Conservation (phyloP, 129 eudicot species). For the Helianthus annuus region DNA sequence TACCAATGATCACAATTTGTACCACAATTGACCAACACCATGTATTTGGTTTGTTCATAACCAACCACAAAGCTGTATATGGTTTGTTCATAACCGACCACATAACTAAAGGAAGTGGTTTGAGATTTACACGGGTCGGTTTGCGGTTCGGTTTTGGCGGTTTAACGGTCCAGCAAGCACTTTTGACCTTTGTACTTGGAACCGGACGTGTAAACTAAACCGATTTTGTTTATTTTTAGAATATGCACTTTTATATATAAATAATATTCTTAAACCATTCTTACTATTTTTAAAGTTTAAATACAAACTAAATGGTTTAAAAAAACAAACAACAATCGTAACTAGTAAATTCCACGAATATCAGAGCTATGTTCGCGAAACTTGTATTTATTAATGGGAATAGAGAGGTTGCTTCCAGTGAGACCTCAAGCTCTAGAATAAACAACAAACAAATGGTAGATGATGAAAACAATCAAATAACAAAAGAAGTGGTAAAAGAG, state of each 20-base stretch:
- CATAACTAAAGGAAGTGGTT: background rate
- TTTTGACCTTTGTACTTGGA: background rate
- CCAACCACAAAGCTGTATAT: background rate
- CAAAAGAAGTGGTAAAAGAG: no score
- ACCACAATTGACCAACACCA: conserved; percentile 4
- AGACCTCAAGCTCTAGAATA: no score
- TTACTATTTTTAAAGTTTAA: no score
- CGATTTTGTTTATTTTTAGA: background rate
- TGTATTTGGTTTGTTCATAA: conserved; percentile 5
- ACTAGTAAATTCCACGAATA: no score
- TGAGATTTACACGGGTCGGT: background rate
- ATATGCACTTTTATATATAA: background rate
- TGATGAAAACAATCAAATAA: no score
- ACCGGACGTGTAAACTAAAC: background rate
- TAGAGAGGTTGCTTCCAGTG: no score
- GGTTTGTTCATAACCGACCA: background rate
- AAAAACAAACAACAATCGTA: no score
- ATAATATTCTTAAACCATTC: no score
- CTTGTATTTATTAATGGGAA: no score
- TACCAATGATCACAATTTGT: background rate
- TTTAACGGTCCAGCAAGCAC: background rate
- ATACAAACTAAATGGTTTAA: no score
- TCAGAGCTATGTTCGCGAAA: no score
- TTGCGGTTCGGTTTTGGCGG: background rate
- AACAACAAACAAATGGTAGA: no score